Percentiles rank a stretch among this genome's conserved stretches.
Conservation (phyloP, 2,329 filamentous ascomycete species). For the Neonectria magnoliae region DNA sequence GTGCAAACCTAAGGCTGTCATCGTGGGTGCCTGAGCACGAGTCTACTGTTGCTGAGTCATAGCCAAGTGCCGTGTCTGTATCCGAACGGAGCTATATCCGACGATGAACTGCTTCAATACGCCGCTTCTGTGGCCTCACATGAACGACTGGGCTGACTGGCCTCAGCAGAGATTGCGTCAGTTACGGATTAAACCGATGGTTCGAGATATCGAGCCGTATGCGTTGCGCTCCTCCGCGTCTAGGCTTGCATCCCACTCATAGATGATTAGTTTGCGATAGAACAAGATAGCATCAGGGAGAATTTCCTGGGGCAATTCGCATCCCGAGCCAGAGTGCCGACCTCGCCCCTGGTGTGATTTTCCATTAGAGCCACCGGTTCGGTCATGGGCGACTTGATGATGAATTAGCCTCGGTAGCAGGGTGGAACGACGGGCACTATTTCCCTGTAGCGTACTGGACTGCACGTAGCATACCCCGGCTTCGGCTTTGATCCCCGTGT, state of each 20-base stretch:
- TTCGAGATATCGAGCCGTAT: slow-evolving; percentile 14
- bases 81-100: background rate
- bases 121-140: background rate
- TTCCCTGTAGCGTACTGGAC: slow-evolving; percentile 12
- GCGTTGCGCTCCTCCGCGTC: slow-evolving; percentile 1
- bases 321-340: slow-evolving; percentile 22
- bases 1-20: background rate
- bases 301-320: slow-evolving; percentile 20
- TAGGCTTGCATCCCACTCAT: slow-evolving; percentile 8
- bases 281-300: slow-evolving; percentile 26
- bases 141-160: background rate
- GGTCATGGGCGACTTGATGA: slow-evolving; percentile 9
- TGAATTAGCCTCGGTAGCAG: slow-evolving; percentile 39
- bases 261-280: slow-evolving; percentile 1
- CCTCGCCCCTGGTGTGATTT: slow-evolving; percentile 9
- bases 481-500: slow-evolving; percentile 40
- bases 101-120: background rate
- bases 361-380: background rate
- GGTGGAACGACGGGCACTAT: slow-evolving; percentile 30
- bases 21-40: background rate
- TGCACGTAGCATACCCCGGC: slow-evolving; percentile 28
- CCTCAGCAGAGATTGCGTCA: background rate
- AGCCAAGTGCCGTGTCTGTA: background rate
- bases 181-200: slow-evolving; percentile 2
- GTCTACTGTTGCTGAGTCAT: background rate